Evolutionary conservation across 352 stramenopile genomes (phyloP), one percentile per base, ranked within the genome.

Genomic region (Phytophthora fragariaefolia): DNA sequence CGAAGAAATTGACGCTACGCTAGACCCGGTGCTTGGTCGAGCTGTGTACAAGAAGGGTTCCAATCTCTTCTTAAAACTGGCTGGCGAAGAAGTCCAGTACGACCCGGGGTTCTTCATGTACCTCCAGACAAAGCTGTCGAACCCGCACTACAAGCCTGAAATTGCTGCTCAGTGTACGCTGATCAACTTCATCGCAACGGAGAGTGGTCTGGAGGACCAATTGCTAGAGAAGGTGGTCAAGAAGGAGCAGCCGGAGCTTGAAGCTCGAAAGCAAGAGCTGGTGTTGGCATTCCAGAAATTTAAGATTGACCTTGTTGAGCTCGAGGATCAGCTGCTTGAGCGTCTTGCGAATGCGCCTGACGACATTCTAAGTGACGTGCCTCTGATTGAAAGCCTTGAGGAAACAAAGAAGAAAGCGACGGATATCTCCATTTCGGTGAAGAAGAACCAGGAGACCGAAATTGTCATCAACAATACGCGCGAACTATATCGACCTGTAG

Each of bases 181-280:
- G n/a, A 98, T 99, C 71, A 99, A 99, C 79, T 99, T 99, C 58
- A 99, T 99, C 72, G 97, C 96, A 15, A 99, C 96, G 0, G 96
- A 99, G 71, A 96, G 86, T 47, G 97, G 97, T 12, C 68, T 99
- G 0, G 95, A 99, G 74, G 97, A 99, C 63, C 97, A 99, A 64
- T 76, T 99, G 20, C 70, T 99, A 13, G 96, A 97, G 22, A 98
- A 98, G 66, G 95, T 98, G 12, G 97, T 99, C 53, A 97, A 98
- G 47, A 92, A 98, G 43, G 97, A 99, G 71, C 85, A 98, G 50
- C 90, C 90, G 0, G 96, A 99, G 66, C 87, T 99, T 10, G 96
- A 99, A 71, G 89, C 93, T 13, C 92, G 98, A 63, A 95, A 97
- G 58, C 96, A 98, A 57, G 89, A 95, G 62, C 85, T 99, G n/a